Base-by-base conservation (phyloP, 2,329 filamentous ascomycete genomes). In the Colletotrichum camelliae region DNA sequence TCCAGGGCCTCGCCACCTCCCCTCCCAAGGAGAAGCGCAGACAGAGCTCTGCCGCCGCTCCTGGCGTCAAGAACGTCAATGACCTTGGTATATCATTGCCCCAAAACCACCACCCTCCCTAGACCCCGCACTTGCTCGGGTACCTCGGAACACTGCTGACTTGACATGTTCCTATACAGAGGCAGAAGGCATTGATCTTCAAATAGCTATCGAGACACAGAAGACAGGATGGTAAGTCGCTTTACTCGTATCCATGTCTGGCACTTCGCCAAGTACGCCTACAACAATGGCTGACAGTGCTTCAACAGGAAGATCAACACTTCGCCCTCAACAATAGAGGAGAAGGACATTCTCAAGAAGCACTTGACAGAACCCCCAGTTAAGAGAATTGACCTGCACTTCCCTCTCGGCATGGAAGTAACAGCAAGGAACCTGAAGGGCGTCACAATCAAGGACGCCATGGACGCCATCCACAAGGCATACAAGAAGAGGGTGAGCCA, bases 391-490 rank as follows among this genome's bases (percentile, higher is more conserved):
- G 96, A 98, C 86, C 90, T 98, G 62, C 93, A 96, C 86, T 98
- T 98, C 90, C 95, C 95, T 18, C 89, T 97, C 69, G 96, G 96
- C 67, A 91, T 97, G 72, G 93, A 96, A 82, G 94, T 98, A 79
- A 95, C 94, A 37, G 96, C 96, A 83, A 92, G 96, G 82, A 98
- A 98, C 87, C 88, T 96, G 81, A 96, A 96, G 86, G 96, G 96
- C 72, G 96, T 98, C 80, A 98, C 96, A 73, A 96, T 98, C 90
- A 98, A 98, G 89, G 96, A 98, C 86, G 96, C 96, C 74, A 84
- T 98, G 85, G 96, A 98, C 85, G 96, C 95, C 81, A 98, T 98
- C 87, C 90, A 98, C 90, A 98, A 98, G 90, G 92, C 94, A 80
- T 98, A 95, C 90, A 98, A 97, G 91, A 98, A 98, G 92, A 94